Base-by-base conservation (phyloP, 208 protist species). In the Trypanosoma theileri region DNA sequence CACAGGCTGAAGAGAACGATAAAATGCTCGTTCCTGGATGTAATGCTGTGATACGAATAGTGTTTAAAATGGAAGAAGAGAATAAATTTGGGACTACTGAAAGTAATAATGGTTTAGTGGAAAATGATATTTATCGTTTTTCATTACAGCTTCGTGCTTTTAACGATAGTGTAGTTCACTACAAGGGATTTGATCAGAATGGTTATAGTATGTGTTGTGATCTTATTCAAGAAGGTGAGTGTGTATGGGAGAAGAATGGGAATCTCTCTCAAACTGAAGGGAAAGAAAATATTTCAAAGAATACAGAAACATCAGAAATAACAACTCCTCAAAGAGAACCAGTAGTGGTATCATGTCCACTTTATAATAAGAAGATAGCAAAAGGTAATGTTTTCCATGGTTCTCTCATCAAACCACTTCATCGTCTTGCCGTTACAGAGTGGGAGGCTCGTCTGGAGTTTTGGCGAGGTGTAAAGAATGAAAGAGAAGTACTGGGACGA, bases 191-290 rank as follows among this genome's bases (percentile, higher is more conserved):
- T 67, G 73, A 84, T 63, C 73, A 82, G 8, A 75, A 83, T 42
- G 89, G 89, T 28, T 96, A 86, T 79, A 92, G 86, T 66, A 51
- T 93, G 58, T 96, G 91, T 75, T 94, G 91, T 51, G 79, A 81
- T 52, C 40, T 85, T 24, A 24, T 94, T 59, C 28, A 76, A 40
- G 50, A 50, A 1, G 35, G 56, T 35, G 28, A 46, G 58, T 76
- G 71, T n/a, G 41, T 45, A 22, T 76, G 71, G 71, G 6, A 35
- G 28, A 35, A 35, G 28, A 35, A 35, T 35, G 28, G 28, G 28
- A 35, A 35, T 35, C 6, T 35, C 28, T 35, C 28, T 35, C 28
- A 35, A 35, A 58, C 52, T 22, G 48, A 31, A 40, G 4, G 17
- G 17, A n/a, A 59, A 21, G n/a, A 67, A 17, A 17, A 31, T 12